Evolutionary conservation across 495 filamentous ascomycete genomes (phyloP).

Genomic region (Aspergillus kassunensis): DNA sequence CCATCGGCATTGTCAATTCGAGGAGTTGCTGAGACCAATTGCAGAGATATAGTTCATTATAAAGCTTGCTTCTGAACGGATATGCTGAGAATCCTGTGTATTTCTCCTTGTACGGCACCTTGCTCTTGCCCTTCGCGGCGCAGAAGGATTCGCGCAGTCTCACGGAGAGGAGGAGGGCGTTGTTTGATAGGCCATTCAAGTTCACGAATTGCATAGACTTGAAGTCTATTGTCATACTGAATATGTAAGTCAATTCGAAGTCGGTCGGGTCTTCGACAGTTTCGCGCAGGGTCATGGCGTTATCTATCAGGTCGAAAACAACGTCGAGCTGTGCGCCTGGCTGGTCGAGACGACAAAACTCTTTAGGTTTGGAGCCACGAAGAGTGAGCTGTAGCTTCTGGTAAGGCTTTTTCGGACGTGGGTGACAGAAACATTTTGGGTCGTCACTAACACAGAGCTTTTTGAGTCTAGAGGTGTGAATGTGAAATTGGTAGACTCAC

Average conservation of each 20-base stretch:
- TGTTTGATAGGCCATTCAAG: constrained; percentile 25
- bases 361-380: constrained; percentile 11
- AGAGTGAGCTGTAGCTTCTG: constrained; percentile 17
- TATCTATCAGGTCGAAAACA: constrained; percentile 23
- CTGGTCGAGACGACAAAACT: constrained; percentile 18
- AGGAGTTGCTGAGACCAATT: constrained; percentile 16
- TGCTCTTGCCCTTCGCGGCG: constrained; percentile 8
- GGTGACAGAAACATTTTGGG: constrained; percentile 19
- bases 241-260: constrained; percentile 9
- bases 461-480: background rate
- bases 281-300: constrained; percentile 23
- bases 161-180: constrained; percentile 25
- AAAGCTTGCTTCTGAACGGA: constrained; percentile 16
- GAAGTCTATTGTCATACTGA: constrained; percentile 12
- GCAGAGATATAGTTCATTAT: constrained; percentile 16
- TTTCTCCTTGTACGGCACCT: constrained; percentile 15
- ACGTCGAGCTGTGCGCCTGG: constrained; percentile 21
- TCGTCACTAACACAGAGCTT: constrained; percentile 11
- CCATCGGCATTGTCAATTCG: constrained; percentile 21
- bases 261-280: constrained; percentile 13
- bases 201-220: constrained; percentile 24
- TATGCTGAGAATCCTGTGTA: constrained; percentile 16
- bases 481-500: constrained; percentile 1
- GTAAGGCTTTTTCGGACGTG: constrained; percentile 5
- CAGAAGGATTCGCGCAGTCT: constrained; percentile 14